A percentile compares a stretch with the other conserved stretches of the same genome.
phyloP scores from a whole-genome alignment of 2,329 filamentous ascomycete genomes.

The Ampelomyces quisqualis region DNA sequence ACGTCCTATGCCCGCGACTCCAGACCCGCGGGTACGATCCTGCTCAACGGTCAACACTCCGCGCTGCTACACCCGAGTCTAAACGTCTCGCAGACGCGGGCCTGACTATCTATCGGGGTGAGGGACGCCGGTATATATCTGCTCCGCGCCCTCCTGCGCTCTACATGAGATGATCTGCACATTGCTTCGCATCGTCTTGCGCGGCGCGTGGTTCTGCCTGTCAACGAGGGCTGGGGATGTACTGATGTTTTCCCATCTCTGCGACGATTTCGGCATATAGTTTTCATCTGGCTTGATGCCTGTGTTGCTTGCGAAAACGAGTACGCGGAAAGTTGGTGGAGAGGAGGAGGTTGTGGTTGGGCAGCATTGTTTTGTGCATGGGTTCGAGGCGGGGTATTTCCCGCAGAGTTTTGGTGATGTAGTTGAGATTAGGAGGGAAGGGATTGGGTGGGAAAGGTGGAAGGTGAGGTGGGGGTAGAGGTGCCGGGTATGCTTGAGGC shows the following conservation, averaged over 20 bases:
- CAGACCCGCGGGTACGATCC: too few relatives aligned
- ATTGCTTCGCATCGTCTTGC: neutral
- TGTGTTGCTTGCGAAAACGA: neutral
- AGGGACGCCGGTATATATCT: too few relatives aligned
- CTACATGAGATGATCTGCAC: neutral
- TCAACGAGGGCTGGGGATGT: neutral
- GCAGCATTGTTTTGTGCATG: neutral
- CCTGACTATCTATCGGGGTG: too few relatives aligned
- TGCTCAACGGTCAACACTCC: too few relatives aligned
- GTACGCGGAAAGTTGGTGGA: neutral
- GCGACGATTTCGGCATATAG: neutral
- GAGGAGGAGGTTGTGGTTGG: neutral
- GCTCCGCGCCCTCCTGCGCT: neutral
- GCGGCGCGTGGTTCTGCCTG: neutral
- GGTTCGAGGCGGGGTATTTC: slow-evolving; percentile 1
- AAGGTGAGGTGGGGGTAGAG: neutral
- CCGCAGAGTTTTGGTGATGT: slow-evolving; percentile 4
- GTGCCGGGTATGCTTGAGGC: neutral
- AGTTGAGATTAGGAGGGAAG: slow-evolving; percentile 15
- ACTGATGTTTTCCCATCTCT: neutral
- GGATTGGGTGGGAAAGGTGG: neutral
- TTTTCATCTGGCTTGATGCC: neutral
- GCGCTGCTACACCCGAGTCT: too few relatives aligned
- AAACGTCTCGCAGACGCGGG: too few relatives aligned
- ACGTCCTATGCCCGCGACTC: neutral